phyloP scores from a whole-genome alignment of 352 stramenopile genomes.

The Globisporangium perplexum region DNA sequence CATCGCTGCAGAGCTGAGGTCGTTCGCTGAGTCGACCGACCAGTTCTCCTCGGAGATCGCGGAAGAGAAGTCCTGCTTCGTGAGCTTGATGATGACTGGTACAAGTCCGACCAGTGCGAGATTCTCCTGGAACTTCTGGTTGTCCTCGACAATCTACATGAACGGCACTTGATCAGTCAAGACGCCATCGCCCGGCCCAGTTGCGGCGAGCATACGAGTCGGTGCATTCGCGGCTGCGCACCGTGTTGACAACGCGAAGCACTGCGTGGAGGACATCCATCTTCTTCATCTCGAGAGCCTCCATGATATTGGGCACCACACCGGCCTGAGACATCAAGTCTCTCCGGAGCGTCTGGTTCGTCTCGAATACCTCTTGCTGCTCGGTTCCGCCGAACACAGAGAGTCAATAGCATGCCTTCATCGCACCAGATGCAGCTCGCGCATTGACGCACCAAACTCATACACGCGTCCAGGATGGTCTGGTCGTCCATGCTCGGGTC shows the following conservation, averaged over 20 bases:
- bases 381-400: background rate
- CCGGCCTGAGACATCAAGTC: slow-evolving; percentile 89
- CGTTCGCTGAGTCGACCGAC: slow-evolving; percentile 18
- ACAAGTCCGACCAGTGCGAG: slow-evolving; percentile 87
- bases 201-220: background rate
- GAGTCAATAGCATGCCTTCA: background rate
- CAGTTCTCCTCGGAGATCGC: slow-evolving; percentile 2
- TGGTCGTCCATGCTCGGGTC: slow-evolving; percentile 86
- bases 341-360: slow-evolving; percentile 60
- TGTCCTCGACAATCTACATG: slow-evolving; percentile 83
- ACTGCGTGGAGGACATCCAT: slow-evolving; percentile 82
- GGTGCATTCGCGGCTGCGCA: slow-evolving; percentile 11
- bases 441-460: slow-evolving; percentile 38
- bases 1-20: slow-evolving; percentile 28
- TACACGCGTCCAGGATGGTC: slow-evolving; percentile 77
- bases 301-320: slow-evolving; percentile 91
- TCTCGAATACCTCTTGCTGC: slow-evolving; percentile 74
- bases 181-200: background rate
- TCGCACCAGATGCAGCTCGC: background rate
- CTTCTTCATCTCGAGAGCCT: slow-evolving; percentile 90
- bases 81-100: slow-evolving; percentile 89
- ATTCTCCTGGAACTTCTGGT: slow-evolving; percentile 89
- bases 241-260: slow-evolving; percentile 84
- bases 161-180: background rate
- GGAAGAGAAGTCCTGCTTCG: slow-evolving; percentile 35